Percentiles rank a stretch among this genome's conserved stretches.
Conservation (phyloP, 805 yeast species). For the Sungouiozyma ichnusensis region DNA sequence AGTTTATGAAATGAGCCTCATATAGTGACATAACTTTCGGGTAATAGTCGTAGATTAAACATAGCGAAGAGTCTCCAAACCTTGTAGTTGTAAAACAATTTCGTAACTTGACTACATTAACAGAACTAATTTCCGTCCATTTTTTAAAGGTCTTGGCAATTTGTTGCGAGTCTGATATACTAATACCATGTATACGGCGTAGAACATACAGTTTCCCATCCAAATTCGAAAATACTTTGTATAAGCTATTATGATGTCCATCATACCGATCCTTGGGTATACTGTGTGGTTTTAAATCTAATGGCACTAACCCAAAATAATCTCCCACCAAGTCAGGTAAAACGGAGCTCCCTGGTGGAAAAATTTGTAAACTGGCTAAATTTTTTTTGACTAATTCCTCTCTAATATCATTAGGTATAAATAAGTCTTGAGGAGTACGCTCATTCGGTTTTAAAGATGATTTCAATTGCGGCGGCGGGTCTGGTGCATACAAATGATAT, state of each 20-base stretch:
- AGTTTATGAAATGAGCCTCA: conserved; percentile 50
- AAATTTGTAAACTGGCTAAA: conserved; percentile 66
- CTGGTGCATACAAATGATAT: conserved; percentile 83
- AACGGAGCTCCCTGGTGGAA: conserved; percentile 30
- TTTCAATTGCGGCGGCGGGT: conserved; percentile 65
- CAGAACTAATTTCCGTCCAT: conserved; percentile 46
- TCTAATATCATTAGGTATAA: conserved; percentile 62
- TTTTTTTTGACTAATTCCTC: conserved; percentile 61
- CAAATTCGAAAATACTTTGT: conserved; percentile 66
- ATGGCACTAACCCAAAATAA: conserved; percentile 78
- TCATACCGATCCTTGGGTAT: conserved; percentile 31
- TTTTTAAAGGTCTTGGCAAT: conserved; percentile 44
- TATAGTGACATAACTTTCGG: conserved; percentile 64
- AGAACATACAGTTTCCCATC: conserved; percentile 74
- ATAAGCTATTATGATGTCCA: conserved; percentile 51
- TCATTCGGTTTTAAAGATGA: conserved; percentile 59
- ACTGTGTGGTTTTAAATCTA: conserved; percentile 41
- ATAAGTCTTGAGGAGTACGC: conserved; percentile 56
- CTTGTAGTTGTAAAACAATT: conserved; percentile 84
- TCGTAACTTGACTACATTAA: conserved; percentile 54
- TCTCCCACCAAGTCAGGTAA: conserved; percentile 71
- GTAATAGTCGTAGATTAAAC: conserved; percentile 74
- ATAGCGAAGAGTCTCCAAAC: conserved; percentile 69
- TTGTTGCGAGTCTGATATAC: conserved; percentile 44
- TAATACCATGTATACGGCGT: conserved; percentile 56